A percentile compares a stretch with the other conserved stretches of the same genome.
Evolutionary conservation across 257 asterid species (phyloP).

Genomic region (Solanum peruvianum): DNA sequence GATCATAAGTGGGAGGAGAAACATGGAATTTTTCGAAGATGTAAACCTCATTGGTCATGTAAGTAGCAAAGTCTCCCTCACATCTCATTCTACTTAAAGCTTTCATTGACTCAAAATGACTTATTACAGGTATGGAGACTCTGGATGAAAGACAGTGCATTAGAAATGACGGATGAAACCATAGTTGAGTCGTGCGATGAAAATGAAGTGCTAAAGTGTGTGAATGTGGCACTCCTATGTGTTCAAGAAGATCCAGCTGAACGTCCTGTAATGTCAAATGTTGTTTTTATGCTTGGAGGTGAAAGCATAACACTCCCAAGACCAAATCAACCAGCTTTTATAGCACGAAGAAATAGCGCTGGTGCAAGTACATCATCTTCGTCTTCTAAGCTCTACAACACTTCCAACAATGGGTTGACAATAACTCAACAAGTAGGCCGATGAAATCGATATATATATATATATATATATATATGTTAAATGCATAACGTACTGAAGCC

Average conservation of each 20-base stretch:
- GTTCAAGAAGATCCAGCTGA: slow-evolving; percentile 22
- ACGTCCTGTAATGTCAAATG: slow-evolving; percentile 20
- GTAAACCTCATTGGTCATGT: slow-evolving; percentile 16
- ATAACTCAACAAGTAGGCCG: slow-evolving; percentile 2
- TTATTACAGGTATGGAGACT: slow-evolving; percentile 14
- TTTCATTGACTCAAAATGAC: not conserved
- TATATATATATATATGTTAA: not conserved
- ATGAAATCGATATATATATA: not conserved
- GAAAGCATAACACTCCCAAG: slow-evolving; percentile 6
- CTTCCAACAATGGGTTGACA: not conserved
- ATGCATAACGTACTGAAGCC: not conserved
- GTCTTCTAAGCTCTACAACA: not conserved
- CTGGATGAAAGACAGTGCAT: slow-evolving; percentile 11
- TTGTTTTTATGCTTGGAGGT: slow-evolving; percentile 9
- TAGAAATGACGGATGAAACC: slow-evolving; percentile 6
- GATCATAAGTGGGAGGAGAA: slow-evolving; percentile 16
- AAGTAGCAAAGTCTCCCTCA: not conserved
- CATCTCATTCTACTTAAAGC: not conserved
- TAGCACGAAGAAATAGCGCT: not conserved
- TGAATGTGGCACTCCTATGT: slow-evolving; percentile 17
- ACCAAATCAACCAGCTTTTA: slow-evolving; percentile 17
- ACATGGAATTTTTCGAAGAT: slow-evolving; percentile 1
- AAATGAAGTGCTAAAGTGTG: slow-evolving; percentile 4
- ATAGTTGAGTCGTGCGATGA: not conserved
- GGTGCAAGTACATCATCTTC: not conserved